These are phyloP conservation scores for Rhodotorula toruloides DNA, from an alignment of 768 basidiomycete genomes.

Conservation along the genomic window DNA sequence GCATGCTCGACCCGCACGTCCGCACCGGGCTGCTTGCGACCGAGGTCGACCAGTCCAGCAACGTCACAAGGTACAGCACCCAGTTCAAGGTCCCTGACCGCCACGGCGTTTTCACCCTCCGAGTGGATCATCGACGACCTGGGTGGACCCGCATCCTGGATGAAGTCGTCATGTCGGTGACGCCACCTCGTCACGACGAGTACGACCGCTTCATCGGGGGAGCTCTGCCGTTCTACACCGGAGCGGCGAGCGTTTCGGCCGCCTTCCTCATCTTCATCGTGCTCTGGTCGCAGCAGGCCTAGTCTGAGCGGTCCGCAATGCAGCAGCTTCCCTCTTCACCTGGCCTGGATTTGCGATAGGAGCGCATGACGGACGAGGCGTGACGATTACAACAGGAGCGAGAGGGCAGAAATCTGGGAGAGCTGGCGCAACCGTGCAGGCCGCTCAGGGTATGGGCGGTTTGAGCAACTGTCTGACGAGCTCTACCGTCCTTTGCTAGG, in stretches of 20 bases:
- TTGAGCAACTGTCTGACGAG: too few relatives aligned
- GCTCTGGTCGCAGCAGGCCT: slow-evolving; percentile 59
- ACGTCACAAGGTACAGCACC: slow-evolving; percentile 41
- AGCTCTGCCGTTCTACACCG: slow-evolving; percentile 91
- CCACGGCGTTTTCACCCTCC: slow-evolving; percentile 97
- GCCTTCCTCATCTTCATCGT: slow-evolving; percentile 81
- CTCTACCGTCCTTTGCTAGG: too few relatives aligned
- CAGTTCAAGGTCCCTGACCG: slow-evolving; percentile 86
- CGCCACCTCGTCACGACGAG: slow-evolving; percentile 88
- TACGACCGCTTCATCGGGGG: slow-evolving; percentile 92
- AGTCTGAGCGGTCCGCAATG: not conserved
- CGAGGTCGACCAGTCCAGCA: slow-evolving; percentile 63
- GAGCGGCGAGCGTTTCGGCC: slow-evolving; percentile 79
- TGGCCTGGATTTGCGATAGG: too few relatives aligned
- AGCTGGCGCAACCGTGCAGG: too few relatives aligned
- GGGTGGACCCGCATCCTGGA: slow-evolving; percentile 76
- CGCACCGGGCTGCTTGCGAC: slow-evolving; percentile 68
- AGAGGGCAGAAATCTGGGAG: too few relatives aligned
- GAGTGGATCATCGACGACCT: slow-evolving; percentile 81
- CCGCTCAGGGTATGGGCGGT: too few relatives aligned
- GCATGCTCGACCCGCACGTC: slow-evolving; percentile 96
- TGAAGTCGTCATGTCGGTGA: slow-evolving; percentile 72
- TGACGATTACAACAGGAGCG: too few relatives aligned
- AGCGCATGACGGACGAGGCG: too few relatives aligned
- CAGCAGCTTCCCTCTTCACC: not conserved